A percentile compares a stretch with the other conserved stretches of the same genome.
Conservation (phyloP, 768 basidiomycete species). For the Boletus edulis region DNA sequence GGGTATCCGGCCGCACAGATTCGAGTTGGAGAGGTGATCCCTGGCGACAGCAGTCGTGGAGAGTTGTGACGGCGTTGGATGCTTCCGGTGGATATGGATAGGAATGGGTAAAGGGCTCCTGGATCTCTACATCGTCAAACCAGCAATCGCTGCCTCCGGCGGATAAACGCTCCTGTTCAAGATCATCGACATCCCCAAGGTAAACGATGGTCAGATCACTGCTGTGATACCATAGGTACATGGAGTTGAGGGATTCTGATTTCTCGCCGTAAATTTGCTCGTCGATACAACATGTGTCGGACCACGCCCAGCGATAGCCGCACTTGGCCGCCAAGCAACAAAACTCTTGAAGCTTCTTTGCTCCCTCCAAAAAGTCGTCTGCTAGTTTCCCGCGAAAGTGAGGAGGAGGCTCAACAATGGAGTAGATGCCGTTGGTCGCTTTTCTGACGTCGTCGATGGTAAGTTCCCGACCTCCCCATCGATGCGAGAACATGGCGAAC, state of each 20-base stretch:
- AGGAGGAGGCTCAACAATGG: background rate
- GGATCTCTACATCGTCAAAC: constrained; percentile 20
- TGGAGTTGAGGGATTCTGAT: constrained; percentile 30
- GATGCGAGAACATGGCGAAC: constrained; percentile 29
- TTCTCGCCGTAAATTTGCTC: constrained; percentile 22
- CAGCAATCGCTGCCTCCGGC: background rate
- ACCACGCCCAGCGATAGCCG: constrained; percentile 32
- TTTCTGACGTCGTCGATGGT: constrained; percentile 16
- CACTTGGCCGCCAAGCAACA: constrained; percentile 28
- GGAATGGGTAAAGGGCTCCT: constrained; percentile 7
- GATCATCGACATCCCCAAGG: constrained; percentile 26
- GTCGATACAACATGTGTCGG: constrained; percentile 30
- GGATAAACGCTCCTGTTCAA: constrained; percentile 14
- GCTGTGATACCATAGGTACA: constrained; percentile 28
- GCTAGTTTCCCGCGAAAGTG: background rate
- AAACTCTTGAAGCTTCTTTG: constrained; percentile 26
- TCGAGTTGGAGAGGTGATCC: background rate
- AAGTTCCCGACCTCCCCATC: constrained; percentile 21
- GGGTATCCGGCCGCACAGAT: constrained; percentile 17
- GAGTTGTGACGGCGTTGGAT: background rate
- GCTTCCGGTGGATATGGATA: background rate
- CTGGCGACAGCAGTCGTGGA: constrained; percentile 5
- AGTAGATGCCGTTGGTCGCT: constrained; percentile 16
- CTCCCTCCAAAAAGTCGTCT: background rate
- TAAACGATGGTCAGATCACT: constrained; percentile 30